Evolutionary conservation across 768 basidiomycete genomes (phyloP), one percentile per base, ranked within the genome.

Genomic region (Strobilomyces dryophilus): DNA sequence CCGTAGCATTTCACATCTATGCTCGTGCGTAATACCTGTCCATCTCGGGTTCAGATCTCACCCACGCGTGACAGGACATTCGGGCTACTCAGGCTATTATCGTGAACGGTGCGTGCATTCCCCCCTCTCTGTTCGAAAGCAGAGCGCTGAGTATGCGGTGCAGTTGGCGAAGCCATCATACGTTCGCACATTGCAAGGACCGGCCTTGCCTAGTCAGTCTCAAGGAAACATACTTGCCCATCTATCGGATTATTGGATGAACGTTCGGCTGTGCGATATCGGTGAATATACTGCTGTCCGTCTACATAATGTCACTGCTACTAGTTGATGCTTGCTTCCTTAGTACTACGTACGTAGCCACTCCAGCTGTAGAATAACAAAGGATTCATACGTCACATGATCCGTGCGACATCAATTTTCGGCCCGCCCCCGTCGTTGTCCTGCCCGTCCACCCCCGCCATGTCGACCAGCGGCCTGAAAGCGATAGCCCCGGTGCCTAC

Each of bases 401-500:
- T 8, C 12, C 42, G 48, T 49, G 64, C 15, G 57, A 57, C 29
- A 31, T 42, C 14, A 41, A 11, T 59, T 53, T 53, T 55, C 40
- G 18, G 1, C 8, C 15, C 20, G 18, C 35, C 4, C 21, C n/a
- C n/a, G n/a, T 58, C 56, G 52, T 42, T 42, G 12, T 35, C 42
- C 43, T 53, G 43, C 31, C 26, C 59, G 45, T 45, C 47, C 27
- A 46, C 11, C 47, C 21, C 21, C 48, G 5, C 55, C 49, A 82
- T 82, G 80, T 90, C 90, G 68, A 89, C 91, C 47, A 92, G 89
- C 70, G 91, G 92, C 52, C 79, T 98, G 63, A 98, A 98, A 76
- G 87, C 89, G 44, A 99, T 99, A 68, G 90, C 97, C 47, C 97
- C 97, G n/a, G 95, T 99, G 47, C 97, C 97, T 44, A 97, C 92